phyloP scores from a whole-genome alignment of 2,329 filamentous ascomycete species.

The Beauveria brongniartii region DNA sequence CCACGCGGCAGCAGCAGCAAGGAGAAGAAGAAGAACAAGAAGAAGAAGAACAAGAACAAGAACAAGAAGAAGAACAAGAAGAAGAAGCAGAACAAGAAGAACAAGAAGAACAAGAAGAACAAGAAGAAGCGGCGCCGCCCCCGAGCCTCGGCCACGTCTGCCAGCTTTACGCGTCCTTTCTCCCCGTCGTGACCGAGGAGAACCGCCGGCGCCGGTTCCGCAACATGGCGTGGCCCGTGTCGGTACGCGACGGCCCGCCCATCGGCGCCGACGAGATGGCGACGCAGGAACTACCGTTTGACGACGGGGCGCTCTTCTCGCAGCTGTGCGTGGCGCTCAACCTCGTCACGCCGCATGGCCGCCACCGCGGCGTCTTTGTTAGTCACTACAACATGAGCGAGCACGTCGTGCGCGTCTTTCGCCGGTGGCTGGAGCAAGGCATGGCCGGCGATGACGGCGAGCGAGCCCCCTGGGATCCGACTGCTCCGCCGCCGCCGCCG shows the following conservation, averaged over 20 bases:
- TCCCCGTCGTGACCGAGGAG: conserved; percentile 51
- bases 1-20: conserved; percentile 1
- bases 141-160: conserved; percentile 33
- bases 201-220: conserved; percentile 30
- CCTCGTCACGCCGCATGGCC: conserved; percentile 55
- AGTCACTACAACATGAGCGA: conserved; percentile 60
- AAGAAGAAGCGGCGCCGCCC: too few relatives aligned
- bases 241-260: neutral
- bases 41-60: too few relatives aligned
- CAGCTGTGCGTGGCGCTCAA: conserved; percentile 64
- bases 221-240: conserved; percentile 7
- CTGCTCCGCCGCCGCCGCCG: too few relatives aligned
- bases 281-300: conserved; percentile 53
- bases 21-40: neutral
- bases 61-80: too few relatives aligned
- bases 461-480: too few relatives aligned
- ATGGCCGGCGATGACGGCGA: conserved; percentile 11
- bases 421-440: conserved; percentile 55
- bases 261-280: conserved; percentile 24
- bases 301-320: conserved; percentile 63
- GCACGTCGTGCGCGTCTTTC: conserved; percentile 61
- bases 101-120: too few relatives aligned
- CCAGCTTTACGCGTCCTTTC: conserved; percentile 62
- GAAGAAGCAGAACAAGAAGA: neutral
- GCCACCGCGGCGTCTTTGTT: conserved; percentile 53